Evolutionary conservation across 176 grass and related monocot species (phyloP).

Genomic region (Panicum miliaceum): DNA sequence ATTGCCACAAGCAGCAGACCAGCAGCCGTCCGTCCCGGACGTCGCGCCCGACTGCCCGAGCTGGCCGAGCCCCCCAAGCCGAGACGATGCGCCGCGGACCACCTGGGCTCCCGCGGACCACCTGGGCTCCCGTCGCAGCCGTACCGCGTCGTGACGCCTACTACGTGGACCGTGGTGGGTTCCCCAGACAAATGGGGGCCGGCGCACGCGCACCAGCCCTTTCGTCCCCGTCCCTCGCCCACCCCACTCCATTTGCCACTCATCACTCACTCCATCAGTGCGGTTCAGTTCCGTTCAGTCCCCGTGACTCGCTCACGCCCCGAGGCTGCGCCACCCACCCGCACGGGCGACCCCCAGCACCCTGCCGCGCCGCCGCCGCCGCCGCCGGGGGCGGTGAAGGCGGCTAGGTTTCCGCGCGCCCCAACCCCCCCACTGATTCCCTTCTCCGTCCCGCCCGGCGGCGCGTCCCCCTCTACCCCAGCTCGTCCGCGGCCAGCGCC

Average conservation of each 20-base stretch:
- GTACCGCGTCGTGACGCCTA: background rate
- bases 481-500: background rate
- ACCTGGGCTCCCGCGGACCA: too few relatives aligned
- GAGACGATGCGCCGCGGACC: too few relatives aligned
- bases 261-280: background rate
- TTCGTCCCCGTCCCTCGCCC: background rate
- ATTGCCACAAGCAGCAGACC: too few relatives aligned
- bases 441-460: background rate
- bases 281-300: background rate
- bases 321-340: background rate
- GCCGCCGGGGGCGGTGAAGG: background rate
- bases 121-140: too few relatives aligned
- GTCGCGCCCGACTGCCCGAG: too few relatives aligned
- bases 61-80: too few relatives aligned
- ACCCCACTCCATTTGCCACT: background rate
- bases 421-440: background rate
- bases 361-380: constrained; percentile 1
- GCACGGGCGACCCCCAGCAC: background rate
- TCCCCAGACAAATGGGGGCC: background rate
- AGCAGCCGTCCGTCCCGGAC: too few relatives aligned
- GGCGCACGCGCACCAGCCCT: background rate
- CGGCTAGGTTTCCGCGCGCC: background rate
- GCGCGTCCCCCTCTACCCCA: background rate
- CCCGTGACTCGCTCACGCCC: background rate
- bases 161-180: background rate